Percentiles rank a stretch among this genome's conserved stretches.
Evolutionary conservation across 352 stramenopile species (phyloP).

Genomic region (Phytophthora idaei): DNA sequence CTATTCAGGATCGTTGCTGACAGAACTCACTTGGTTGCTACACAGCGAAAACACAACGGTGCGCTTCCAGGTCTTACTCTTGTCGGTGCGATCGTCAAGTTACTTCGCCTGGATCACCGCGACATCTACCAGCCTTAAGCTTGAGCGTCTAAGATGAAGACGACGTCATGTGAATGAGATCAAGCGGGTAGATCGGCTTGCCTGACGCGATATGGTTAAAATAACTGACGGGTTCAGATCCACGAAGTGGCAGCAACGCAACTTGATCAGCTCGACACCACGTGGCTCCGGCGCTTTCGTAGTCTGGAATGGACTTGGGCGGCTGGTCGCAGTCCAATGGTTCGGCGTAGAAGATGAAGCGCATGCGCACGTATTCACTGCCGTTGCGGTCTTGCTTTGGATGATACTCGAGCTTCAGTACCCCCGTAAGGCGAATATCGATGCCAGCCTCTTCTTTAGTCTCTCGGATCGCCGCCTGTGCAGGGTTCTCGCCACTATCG

Average conservation of each 20-base stretch:
- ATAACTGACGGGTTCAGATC: constrained; percentile 74
- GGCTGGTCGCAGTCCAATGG: constrained; percentile 77
- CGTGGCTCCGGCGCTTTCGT: constrained; percentile 81
- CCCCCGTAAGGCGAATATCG: constrained; percentile 75
- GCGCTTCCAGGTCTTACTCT: constrained; percentile 56
- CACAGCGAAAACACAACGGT: constrained; percentile 72
- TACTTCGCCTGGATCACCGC: constrained; percentile 62
- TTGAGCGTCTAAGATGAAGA: constrained; percentile 30
- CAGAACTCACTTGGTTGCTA: constrained; percentile 3
- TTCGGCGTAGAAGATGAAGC: constrained; percentile 86
- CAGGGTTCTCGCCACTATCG: constrained; percentile 79
- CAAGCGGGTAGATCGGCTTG: constrained; percentile 78
- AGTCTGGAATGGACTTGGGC: constrained; percentile 89
- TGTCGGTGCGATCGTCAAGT: constrained; percentile 68
- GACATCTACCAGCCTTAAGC: constrained; percentile 68
- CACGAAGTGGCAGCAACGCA: constrained; percentile 63
- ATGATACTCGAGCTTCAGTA: constrained; percentile 88
- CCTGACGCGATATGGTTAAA: constrained; percentile 75
- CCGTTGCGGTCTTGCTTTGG: constrained; percentile 76
- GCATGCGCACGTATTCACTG: constrained; percentile 84
- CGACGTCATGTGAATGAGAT: constrained; percentile 72
- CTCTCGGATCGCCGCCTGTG: constrained; percentile 78
- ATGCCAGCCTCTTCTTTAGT: constrained; percentile 89
- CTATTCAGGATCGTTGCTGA: constrained; percentile 24
- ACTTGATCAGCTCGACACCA: constrained; percentile 83